A percentile compares a stretch with the other conserved stretches of the same genome.
phyloP scores from a whole-genome alignment of 345 rosid genomes.

The Populus euphratica region DNA sequence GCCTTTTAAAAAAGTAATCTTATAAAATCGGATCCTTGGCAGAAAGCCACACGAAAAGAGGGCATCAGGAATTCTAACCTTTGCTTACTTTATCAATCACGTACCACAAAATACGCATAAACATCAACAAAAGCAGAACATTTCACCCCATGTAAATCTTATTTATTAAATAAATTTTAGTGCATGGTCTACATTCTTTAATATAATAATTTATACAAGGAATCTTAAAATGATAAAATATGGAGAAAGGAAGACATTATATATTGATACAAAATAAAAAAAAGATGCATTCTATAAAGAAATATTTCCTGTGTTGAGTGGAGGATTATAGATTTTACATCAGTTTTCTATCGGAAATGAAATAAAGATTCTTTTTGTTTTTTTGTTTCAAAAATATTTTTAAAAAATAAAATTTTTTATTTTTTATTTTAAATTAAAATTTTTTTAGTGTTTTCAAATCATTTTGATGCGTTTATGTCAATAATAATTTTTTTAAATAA shows the following conservation, averaged over 20 bases:
- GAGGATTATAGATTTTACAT: not conserved
- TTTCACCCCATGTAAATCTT: not conserved
- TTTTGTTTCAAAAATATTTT: too few relatives aligned
- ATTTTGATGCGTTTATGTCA: too few relatives aligned
- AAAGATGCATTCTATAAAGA: not conserved
- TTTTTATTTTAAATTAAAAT: too few relatives aligned
- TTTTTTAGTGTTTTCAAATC: too few relatives aligned
- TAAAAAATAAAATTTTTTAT: too few relatives aligned
- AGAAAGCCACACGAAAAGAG: not conserved
- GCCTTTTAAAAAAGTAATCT: not conserved
- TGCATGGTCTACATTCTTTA: not conserved
- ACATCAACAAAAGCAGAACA: not conserved
- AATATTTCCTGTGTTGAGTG: not conserved
- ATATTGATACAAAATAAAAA: not conserved
- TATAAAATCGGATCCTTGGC: too few relatives aligned
- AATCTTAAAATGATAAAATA: not conserved
- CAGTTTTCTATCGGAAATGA: too few relatives aligned
- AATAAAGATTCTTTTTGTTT: too few relatives aligned
- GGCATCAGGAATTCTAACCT: not conserved
- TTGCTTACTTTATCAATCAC: slow-evolving; percentile 8
- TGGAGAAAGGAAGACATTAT: not conserved
- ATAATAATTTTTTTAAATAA: too few relatives aligned
- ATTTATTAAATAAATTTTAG: too few relatives aligned
- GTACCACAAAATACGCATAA: not conserved
- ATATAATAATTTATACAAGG: not conserved